These are phyloP conservation scores for Termitomyces sp. DNA, from an alignment of 768 basidiomycete genomes.

Conservation along the genomic window DNA sequence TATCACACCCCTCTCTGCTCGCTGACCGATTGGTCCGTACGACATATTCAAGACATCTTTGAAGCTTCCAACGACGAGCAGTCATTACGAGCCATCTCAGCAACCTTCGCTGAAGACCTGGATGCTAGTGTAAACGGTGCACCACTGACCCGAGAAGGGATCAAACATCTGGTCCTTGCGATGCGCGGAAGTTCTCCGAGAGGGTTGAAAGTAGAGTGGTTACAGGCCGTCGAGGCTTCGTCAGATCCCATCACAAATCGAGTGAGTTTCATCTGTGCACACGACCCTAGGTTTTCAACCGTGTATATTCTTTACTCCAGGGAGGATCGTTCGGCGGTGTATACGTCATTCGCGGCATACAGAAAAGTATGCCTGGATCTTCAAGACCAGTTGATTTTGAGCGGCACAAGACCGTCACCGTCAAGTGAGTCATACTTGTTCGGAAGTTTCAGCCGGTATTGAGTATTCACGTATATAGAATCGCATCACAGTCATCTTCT, in stretches of 20 bases:
- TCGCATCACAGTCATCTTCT: constrained; percentile 34
- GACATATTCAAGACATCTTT: constrained; percentile 44
- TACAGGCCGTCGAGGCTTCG: constrained; percentile 37
- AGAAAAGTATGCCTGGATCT: constrained; percentile 28
- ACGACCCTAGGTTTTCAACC: background rate
- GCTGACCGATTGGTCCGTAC: constrained; percentile 43
- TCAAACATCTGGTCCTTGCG: constrained; percentile 34
- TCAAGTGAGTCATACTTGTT: constrained; percentile 31
- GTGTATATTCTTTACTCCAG: constrained; percentile 18
- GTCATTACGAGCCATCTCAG: constrained; percentile 33
- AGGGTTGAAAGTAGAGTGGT: constrained; percentile 46
- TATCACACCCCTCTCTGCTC: constrained; percentile 25
- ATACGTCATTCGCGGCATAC: constrained; percentile 47
- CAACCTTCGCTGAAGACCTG: constrained; percentile 39
- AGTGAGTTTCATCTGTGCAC: constrained; percentile 24
- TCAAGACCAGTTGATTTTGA: constrained; percentile 29
- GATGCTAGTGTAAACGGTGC: constrained; percentile 38
- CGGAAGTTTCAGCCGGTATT: background rate
- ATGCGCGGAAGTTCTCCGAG: constrained; percentile 33
- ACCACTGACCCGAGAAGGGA: constrained; percentile 29
- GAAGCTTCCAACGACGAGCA: constrained; percentile 41
- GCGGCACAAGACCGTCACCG: constrained; percentile 46
- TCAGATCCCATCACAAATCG: constrained; percentile 31
- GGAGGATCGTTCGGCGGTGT: constrained; percentile 43
- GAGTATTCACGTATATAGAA: constrained; percentile 19